Percentiles rank a stretch among this genome's conserved stretches.
These are phyloP conservation scores for Vanrija sp. DNA, from an alignment of 1,284 basidiomycete species.

Conservation along the genomic window DNA sequence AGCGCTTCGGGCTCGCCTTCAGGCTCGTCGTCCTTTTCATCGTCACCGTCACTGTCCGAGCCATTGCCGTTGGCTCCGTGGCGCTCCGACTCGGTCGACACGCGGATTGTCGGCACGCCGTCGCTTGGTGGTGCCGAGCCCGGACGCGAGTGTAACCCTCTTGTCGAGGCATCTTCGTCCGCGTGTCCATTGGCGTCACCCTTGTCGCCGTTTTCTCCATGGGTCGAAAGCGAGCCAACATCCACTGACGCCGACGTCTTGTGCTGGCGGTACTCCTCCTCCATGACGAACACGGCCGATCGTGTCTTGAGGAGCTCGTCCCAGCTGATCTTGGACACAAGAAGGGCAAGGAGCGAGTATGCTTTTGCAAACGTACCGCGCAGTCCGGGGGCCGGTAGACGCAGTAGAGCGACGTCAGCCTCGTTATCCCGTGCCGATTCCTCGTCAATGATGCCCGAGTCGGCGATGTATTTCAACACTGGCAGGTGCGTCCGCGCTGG, in stretches of 20 bases:
- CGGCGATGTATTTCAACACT: slow-evolving; percentile 75
- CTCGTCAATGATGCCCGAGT: slow-evolving; percentile 59
- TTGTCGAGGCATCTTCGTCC: slow-evolving; percentile 71
- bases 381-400: slow-evolving; percentile 88
- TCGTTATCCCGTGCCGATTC: slow-evolving; percentile 73
- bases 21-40: slow-evolving; percentile 47
- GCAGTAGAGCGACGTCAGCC: slow-evolving; percentile 86
- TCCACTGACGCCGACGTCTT: slow-evolving; percentile 56
- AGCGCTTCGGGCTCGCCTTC: slow-evolving; percentile 35
- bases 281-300: slow-evolving; percentile 97
- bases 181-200: slow-evolving; percentile 35
- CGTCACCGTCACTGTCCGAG: slow-evolving; percentile 15
- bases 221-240: not conserved
- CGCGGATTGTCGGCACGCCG: slow-evolving; percentile 73
- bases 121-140: slow-evolving; percentile 9
- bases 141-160: slow-evolving; percentile 18
- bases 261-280: slow-evolving; percentile 85
- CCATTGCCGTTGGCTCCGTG: slow-evolving; percentile 40
- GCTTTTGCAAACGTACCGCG: slow-evolving; percentile 95
- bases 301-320: slow-evolving; percentile 94
- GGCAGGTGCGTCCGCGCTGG: slow-evolving; percentile 83
- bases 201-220: not conserved
- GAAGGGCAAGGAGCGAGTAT: slow-evolving; percentile 80
- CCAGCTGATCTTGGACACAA: slow-evolving; percentile 94
- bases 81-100: slow-evolving; percentile 71